Evolutionary conservation across 2,329 filamentous ascomycete genomes (phyloP).

Genomic region (Aspergillus brasiliensis): DNA sequence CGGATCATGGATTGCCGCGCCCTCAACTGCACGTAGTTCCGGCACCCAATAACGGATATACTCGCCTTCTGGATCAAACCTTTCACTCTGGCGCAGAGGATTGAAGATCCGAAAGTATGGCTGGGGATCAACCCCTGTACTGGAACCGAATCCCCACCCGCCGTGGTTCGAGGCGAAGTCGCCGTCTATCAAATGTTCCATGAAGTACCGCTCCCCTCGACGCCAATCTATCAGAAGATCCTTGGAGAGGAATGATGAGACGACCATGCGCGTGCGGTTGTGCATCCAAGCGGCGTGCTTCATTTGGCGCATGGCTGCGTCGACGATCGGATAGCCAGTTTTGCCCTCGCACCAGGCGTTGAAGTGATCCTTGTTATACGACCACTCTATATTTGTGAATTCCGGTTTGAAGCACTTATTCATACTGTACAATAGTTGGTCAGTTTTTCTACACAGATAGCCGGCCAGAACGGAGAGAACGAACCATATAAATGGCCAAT

Average conservation of each 20-base stretch:
- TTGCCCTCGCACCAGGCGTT: conserved; percentile 71
- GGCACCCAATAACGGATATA: conserved; percentile 84
- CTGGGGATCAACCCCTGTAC: conserved; percentile 77
- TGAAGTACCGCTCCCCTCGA: conserved; percentile 78
- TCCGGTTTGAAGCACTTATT: conserved; percentile 80
- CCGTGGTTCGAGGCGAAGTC: conserved; percentile 80
- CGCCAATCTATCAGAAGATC: conserved; percentile 83
- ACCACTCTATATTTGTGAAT: conserved; percentile 81
- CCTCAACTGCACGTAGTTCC: conserved; percentile 66
- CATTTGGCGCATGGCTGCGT: conserved; percentile 83
- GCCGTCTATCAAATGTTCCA: conserved; percentile 76
- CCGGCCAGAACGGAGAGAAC: background rate
- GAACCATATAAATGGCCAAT: conserved; percentile 72
- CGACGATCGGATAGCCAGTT: conserved; percentile 81
- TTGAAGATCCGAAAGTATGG: conserved; percentile 93
- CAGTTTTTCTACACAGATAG: background rate
- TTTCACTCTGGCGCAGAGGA: conserved; percentile 79
- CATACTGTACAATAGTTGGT: conserved; percentile 53
- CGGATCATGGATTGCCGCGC: conserved; percentile 77
- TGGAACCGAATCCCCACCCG: conserved; percentile 67
- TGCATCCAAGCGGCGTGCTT: conserved; percentile 74
- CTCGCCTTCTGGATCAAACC: conserved; percentile 75
- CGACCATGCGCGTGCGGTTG: conserved; percentile 82
- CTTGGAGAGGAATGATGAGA: conserved; percentile 77
- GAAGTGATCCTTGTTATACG: conserved; percentile 71